Evolutionary conservation across 805 yeast genomes (phyloP), one percentile per base, ranked within the genome.

Genomic region (Schizosaccharomyces japonicus): DNA sequence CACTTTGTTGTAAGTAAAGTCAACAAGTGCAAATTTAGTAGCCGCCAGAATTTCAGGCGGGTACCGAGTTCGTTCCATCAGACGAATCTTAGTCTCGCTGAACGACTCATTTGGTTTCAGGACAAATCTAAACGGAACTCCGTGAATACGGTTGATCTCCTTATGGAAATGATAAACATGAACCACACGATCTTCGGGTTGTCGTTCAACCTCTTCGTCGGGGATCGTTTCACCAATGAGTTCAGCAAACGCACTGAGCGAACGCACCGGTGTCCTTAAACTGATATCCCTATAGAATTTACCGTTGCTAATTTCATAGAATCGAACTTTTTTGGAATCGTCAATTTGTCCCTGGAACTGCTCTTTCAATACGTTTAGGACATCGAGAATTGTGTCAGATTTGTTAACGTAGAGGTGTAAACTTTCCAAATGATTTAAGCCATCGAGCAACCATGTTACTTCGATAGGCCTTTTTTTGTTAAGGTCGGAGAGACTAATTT

Each of bases 121-220:
- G n/a, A 73, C 71, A 58, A 85, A 81, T 7, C 80, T 63, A 58
- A 85, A 85, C 3, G 95, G 93, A 45, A 78, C 67, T n/a, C 94
- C 85, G 60, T 85, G 96, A 21, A 71, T 66, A 39, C 68, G 63
- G 40, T 66, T 69, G 25, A 77, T 66, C 36, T 76, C 80, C 54
- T 78, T 80, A 59, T 76, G 72, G 62, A 78, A 85, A 57, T 84
- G 95, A 53, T 75, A 67, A 1, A 78, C 92, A 3, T 80, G 71
- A 1, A 80, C 69, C 39, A 79, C 56, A 4, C 48, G 42, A 4
- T 47, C 53, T 40, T 49, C 50, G 1, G 48, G 50, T 29, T 45
- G 52, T 39, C 49, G 53, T 23, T 50, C 49, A 45, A 61, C 48
- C 58, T 63, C 51, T 49, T 56, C 55, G 53, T 52, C 36, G 50